Conservation (phyloP, 2,329 filamentous ascomycete genomes). For the Phoma sp. region DNA sequence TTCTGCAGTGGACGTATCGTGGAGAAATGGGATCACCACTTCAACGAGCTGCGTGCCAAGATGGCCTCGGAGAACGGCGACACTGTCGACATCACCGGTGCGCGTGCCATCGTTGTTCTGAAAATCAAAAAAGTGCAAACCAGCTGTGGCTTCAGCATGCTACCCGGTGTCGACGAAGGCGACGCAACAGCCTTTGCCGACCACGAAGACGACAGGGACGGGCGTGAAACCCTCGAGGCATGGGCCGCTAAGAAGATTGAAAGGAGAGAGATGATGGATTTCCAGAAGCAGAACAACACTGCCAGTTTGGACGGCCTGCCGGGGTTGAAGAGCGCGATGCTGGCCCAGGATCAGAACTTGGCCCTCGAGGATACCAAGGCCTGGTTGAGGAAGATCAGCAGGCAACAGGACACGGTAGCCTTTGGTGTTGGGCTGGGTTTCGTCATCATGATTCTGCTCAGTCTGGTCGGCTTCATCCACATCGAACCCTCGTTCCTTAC, state of each 20-base stretch:
- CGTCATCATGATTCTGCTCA: conserved; percentile 28
- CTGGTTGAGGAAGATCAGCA: conserved; percentile 31
- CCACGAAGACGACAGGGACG: conserved; percentile 37
- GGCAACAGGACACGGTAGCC: conserved; percentile 32
- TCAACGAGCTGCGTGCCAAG: conserved; percentile 42
- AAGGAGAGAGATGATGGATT: conserved; percentile 59
- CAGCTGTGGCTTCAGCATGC: conserved; percentile 70
- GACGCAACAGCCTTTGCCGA: conserved; percentile 31
- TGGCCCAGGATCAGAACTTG: conserved; percentile 53
- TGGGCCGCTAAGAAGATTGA: conserved; percentile 59
- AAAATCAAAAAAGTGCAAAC: conserved; percentile 70
- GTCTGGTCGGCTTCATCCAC: conserved; percentile 21
- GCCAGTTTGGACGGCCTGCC: conserved; percentile 33
- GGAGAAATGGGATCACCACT: conserved; percentile 62
- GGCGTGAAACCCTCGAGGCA: conserved; percentile 61
- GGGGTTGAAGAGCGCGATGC: conserved; percentile 54
- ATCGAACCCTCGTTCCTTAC: conserved; percentile 29
- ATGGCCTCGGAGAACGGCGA: conserved; percentile 51
- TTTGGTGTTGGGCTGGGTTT: conserved; percentile 29
- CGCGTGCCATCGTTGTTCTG: conserved; percentile 65
- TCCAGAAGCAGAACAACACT: conserved; percentile 63
- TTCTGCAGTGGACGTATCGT: conserved; percentile 67
- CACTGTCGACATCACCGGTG: conserved; percentile 32
- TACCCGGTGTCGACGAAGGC: conserved; percentile 43
- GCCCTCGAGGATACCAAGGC: conserved; percentile 51